Evolutionary conservation across 306 rosid species (phyloP).

Genomic region (Pachyrhizus erosus): DNA sequence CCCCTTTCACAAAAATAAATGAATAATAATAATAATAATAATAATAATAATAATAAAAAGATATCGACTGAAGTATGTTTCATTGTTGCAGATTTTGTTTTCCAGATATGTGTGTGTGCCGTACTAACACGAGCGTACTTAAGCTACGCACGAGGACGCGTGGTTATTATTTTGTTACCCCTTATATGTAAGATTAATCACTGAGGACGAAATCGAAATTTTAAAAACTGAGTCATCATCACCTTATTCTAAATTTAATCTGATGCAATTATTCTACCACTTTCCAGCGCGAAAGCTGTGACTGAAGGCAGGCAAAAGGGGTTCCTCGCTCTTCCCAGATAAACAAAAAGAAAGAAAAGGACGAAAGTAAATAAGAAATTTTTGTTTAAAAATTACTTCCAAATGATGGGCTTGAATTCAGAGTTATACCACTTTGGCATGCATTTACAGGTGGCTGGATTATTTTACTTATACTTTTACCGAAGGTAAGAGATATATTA

Average conservation of each 20-base stretch:
- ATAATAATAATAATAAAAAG: too few relatives aligned
- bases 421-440: conserved; percentile 20
- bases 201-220: background rate
- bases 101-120: background rate
- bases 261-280: conserved; percentile 29
- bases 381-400: background rate
- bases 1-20: background rate
- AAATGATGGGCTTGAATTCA: conserved; percentile 23
- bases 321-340: background rate
- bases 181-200: background rate
- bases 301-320: background rate
- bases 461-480: background rate
- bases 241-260: conserved; percentile 32
- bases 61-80: background rate
- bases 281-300: conserved; percentile 44
- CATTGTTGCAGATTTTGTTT: background rate
- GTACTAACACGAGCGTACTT: background rate
- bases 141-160: background rate
- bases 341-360: background rate
- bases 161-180: background rate
- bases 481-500: background rate
- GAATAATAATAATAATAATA: too few relatives aligned
- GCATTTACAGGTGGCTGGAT: conserved; percentile 12
- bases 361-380: background rate
- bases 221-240: conserved; percentile 32